These are phyloP conservation scores for Ramaria sp. DNA, from an alignment of 768 basidiomycete genomes.

Conservation along the genomic window DNA sequence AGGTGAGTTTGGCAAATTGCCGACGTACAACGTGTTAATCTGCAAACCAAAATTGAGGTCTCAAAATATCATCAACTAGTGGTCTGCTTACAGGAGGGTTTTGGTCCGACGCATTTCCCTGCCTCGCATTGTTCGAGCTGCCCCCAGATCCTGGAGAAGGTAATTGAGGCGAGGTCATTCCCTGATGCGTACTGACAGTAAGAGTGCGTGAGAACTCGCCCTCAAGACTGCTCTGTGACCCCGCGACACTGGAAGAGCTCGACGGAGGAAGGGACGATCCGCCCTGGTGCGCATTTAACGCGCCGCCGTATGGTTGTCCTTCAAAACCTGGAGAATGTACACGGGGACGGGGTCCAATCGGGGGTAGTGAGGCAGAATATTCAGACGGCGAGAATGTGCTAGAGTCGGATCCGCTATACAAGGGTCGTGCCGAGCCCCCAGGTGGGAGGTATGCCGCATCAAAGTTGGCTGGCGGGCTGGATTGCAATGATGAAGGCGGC, in stretches of 20 bases:
- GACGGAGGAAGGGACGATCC: conserved; percentile 25
- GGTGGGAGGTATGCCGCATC: conserved; percentile 1
- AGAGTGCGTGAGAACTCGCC: conserved; percentile 30
- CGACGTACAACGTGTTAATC: conserved; percentile 99
- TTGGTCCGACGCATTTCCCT: conserved; percentile 54
- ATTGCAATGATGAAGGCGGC: conserved; percentile 8
- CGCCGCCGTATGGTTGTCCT: background rate
- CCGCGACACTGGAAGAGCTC: conserved; percentile 32
- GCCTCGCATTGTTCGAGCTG: conserved; percentile 25
- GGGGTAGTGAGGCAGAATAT: conserved; percentile 2
- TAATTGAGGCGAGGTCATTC: conserved; percentile 55
- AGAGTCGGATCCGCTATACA: background rate
- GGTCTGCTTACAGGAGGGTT: conserved; percentile 70
- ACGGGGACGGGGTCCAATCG: background rate
- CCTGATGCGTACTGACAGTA: conserved; percentile 38
- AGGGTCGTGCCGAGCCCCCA: background rate
- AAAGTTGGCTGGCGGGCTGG: conserved; percentile 6
- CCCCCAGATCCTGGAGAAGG: conserved; percentile 66
- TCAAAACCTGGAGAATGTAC: background rate
- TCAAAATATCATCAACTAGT: background rate
- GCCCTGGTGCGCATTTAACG: background rate
- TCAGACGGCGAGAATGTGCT: conserved; percentile 3
- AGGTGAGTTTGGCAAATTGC: conserved; percentile 81
- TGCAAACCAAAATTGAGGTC: conserved; percentile 18
- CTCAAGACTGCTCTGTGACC: conserved; percentile 22